Percentiles rank a stretch among this genome's conserved stretches.
Evolutionary conservation across 176 grass and related monocot species (phyloP).

Genomic region (Eragrostis nindensis): DNA sequence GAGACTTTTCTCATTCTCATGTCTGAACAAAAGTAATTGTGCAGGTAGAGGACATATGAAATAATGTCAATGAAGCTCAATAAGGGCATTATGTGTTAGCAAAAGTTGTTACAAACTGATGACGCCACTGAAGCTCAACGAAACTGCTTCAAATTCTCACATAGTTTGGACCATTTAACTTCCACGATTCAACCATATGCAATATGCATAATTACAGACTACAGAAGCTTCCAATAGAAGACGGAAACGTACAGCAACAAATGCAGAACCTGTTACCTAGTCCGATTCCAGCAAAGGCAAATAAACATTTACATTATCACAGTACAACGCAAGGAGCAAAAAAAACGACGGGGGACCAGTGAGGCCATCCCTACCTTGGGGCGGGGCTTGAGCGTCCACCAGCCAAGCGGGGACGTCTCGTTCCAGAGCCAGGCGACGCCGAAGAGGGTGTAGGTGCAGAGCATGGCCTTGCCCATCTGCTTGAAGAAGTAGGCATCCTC

Average conservation of each 20-base stretch:
- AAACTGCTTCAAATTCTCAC: not conserved
- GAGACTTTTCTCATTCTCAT: not conserved
- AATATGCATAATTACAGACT: not conserved
- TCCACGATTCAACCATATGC: not conserved
- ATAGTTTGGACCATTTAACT: not conserved
- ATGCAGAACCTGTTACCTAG: not conserved
- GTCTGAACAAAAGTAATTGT: not conserved
- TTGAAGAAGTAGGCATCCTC: constrained; percentile 76
- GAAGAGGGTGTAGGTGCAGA: constrained; percentile 73
- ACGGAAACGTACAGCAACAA: not conserved
- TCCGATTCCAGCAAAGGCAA: not conserved
- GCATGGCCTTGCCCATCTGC: constrained; percentile 80
- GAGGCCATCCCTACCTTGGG: constrained; percentile 49
- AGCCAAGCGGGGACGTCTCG: constrained; percentile 75
- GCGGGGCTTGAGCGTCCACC: constrained; percentile 85
- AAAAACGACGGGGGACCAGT: not conserved
- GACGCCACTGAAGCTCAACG: not conserved
- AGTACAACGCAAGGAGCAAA: not conserved
- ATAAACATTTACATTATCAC: not conserved
- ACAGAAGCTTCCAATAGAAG: not conserved
- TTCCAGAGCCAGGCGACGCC: constrained; percentile 75
- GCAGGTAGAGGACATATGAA: no score
- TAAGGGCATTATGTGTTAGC: not conserved
- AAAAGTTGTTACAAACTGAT: not conserved
- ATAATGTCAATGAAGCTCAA: not conserved